Evolutionary conservation across 1,284 basidiomycete species (phyloP), one percentile per base, ranked within the genome.

Genomic region (Bjerkandera adusta): DNA sequence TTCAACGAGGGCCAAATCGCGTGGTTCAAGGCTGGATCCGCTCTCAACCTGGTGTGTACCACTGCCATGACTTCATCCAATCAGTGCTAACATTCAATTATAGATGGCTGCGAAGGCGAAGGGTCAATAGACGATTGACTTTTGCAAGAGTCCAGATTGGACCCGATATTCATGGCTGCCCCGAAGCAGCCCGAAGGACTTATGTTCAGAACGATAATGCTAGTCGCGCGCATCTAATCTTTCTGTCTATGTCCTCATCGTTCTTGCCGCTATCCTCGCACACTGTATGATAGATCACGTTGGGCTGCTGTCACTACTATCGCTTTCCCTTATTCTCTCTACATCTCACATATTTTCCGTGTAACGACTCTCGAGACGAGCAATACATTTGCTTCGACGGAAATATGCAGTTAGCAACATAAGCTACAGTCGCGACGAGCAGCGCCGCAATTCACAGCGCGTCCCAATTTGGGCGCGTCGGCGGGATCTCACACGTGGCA

Each of bases 21-120:
- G 60, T 95, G 92, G 92, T 94, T 95, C 83, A 92, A 91, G 77
- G 90, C 91, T 61, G 92, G 92, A 45, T 90, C 87, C 56, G 90
- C 89, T 25, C 78, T 91, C 45, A 92, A 92, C 75, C 65, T 91
- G 69, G 84, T 88, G 49, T 40, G 80, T 73, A 32, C 10, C 30
- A 13, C 25, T 37, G 36, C 12, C 6, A 16, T 25, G 27, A 35
- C 5, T 3, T 24, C 2, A 30, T 44, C 21, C 45, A n/a, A n/a
- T 52, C 30, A 46, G 20, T 25, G 30, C 26, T 41, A 21, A 20
- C 22, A n/a, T 27, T 24, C n/a, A 27, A 30, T 6, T 47, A 38
- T 34, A 75, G 72, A 76, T 76, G 74, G 73, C 73, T 36, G 60
- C 68, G 36, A 79, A 78, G 65, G 81, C 83, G 39, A 57, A 59